phyloP scores from a whole-genome alignment of 78 protist species.

The Dictyostelium capitatum region DNA sequence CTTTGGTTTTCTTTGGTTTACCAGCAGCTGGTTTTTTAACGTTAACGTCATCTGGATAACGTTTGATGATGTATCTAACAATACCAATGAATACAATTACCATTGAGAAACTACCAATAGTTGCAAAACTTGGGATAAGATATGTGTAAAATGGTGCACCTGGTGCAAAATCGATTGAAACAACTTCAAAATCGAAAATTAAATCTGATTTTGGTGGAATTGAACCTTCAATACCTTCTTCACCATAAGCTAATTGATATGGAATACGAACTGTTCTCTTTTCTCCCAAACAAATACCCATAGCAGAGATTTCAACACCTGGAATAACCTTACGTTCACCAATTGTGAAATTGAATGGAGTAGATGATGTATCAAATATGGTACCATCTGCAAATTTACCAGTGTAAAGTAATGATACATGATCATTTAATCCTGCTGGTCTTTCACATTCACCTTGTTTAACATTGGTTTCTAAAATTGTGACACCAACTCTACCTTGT shows the following conservation, averaged over 20 bases:
- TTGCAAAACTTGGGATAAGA: conserved; percentile 40
- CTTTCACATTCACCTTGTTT: not conserved
- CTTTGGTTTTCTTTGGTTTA: conserved; percentile 8
- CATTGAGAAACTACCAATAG: conserved; percentile 32
- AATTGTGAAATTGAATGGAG: conserved; percentile 51
- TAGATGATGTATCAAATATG: conserved; percentile 53
- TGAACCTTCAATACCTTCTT: conserved; percentile 45
- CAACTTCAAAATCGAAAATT: conserved; percentile 29
- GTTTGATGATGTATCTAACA: not conserved
- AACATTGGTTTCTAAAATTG: not conserved
- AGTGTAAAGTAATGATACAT: conserved; percentile 11
- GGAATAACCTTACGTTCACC: conserved; percentile 53
- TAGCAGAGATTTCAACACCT: conserved; percentile 61
- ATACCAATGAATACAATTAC: conserved; percentile 26
- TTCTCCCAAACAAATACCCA: conserved; percentile 67
- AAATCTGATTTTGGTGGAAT: conserved; percentile 70
- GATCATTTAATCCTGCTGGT: not conserved
- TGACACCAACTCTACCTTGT: not conserved
- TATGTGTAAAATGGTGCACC: conserved; percentile 30
- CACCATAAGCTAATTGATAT: conserved; percentile 80
- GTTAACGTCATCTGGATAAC: not conserved
- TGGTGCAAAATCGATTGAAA: conserved; percentile 15
- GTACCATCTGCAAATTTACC: conserved; percentile 80
- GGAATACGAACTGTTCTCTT: conserved; percentile 59
- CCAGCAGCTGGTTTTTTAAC: conserved; percentile 13